Percentiles rank a stretch among this genome's conserved stretches.
phyloP scores from a whole-genome alignment of 2,329 filamentous ascomycete species.

The Fusarium sp. region DNA sequence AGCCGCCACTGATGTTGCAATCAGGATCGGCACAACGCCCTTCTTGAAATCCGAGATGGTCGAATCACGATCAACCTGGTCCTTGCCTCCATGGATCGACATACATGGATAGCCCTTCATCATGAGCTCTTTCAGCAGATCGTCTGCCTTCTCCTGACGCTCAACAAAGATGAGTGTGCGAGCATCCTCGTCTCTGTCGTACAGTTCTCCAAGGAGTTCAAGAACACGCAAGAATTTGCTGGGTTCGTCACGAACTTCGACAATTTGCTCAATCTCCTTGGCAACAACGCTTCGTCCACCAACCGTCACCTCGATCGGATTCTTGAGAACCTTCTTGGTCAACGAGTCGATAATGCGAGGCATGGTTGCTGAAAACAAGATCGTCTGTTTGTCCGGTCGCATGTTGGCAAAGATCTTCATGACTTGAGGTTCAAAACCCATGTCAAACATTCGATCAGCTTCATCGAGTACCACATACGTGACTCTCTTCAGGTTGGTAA shows the following conservation, averaged over 20 bases:
- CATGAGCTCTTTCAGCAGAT: slow-evolving; percentile 80
- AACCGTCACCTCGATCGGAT: slow-evolving; percentile 91
- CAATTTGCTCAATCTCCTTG: slow-evolving; percentile 92
- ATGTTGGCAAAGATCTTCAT: slow-evolving; percentile 96
- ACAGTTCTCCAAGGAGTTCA: slow-evolving; percentile 87
- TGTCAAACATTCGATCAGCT: slow-evolving; percentile 99
- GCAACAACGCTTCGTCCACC: slow-evolving; percentile 89
- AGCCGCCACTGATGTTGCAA: slow-evolving; percentile 95
- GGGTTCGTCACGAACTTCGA: slow-evolving; percentile 86
- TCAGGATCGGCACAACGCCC: slow-evolving; percentile 87
- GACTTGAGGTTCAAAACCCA: slow-evolving; percentile 98
- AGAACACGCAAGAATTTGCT: slow-evolving; percentile 87
- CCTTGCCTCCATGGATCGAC: slow-evolving; percentile 94
- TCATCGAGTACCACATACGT: slow-evolving; percentile 97
- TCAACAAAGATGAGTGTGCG: slow-evolving; percentile 93
- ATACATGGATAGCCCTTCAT: slow-evolving; percentile 90
- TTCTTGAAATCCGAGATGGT: slow-evolving; percentile 95
- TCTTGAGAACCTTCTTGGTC: slow-evolving; percentile 87
- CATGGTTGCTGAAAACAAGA: slow-evolving; percentile 97
- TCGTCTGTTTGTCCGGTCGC: slow-evolving; percentile 91
- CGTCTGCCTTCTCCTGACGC: slow-evolving; percentile 89
- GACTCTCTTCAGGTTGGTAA: slow-evolving; percentile 89
- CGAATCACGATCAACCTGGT: slow-evolving; percentile 92
- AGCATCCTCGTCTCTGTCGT: slow-evolving; percentile 88
- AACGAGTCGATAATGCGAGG: slow-evolving; percentile 91